Base-by-base conservation (phyloP, 768 basidiomycete species). In the Amanita muscaria region DNA sequence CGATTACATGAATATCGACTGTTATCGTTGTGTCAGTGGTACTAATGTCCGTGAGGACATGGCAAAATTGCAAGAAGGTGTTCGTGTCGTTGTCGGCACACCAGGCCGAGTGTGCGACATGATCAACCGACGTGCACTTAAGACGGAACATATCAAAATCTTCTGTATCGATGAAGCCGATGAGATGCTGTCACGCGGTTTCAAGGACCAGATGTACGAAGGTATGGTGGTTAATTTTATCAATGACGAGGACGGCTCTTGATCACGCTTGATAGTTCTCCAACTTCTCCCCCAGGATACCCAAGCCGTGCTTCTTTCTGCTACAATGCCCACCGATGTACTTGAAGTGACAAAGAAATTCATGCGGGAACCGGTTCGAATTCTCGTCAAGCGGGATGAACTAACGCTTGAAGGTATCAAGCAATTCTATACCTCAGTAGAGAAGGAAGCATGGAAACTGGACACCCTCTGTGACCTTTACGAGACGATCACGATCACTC, bases 391-490 rank as follows among this genome's bases (percentile, higher is more conserved):
- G 82, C 76, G 88, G 53, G 94, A 98, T 61, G 94, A 99, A 67
- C 66, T 98, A 64, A 98, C 94, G 23, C 83, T 99, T 44, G 94
- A 99, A 66, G 94, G 92, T 84, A 96, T 96, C 77, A 91, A 92
- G 70, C 92, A 96, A 64, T 96, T 94, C 71, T 98, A 93, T 69
- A 93, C 97, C 57, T 94, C 94, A 40, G 94, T 98, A 49, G 94
- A 98, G 69, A 97, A 97, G 74, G 94, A 97, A 69, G 94, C 97
- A 56, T 99, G 93, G 94, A 98, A 98, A 67, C 72, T 97, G 49
- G 94, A 99, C 70, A 99, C 94, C 35, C 82, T 99, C 30, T 97
- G 89, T 69, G 94, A 99, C 75, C 77, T 99, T 41, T 96, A 93
- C 72, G 92, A 94, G 72, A 97, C 93, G 41, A 88, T 98, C 49